A percentile compares a stretch with the other conserved stretches of the same genome.
Conservation (phyloP, 2,329 filamentous ascomycete species). For the Aspergillus sp. region DNA sequence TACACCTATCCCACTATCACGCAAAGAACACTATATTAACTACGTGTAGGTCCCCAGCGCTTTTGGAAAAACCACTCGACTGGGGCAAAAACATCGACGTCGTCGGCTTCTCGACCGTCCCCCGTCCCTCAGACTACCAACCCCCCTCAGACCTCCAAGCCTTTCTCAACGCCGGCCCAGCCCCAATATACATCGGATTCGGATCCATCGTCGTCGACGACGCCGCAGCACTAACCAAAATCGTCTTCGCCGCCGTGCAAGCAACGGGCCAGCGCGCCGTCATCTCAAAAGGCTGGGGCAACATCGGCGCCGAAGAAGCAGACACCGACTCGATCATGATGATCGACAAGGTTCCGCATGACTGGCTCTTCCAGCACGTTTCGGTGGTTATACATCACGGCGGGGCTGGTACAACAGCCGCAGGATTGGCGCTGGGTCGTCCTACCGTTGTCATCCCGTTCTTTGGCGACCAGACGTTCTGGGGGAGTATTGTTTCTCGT, state of each 20-base stretch:
- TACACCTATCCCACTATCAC: slow-evolving; percentile 20
- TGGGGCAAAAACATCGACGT: slow-evolving; percentile 72
- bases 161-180: slow-evolving; percentile 67
- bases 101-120: slow-evolving; percentile 74
- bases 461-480: slow-evolving; percentile 82
- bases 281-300: slow-evolving; percentile 86
- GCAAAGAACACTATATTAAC: too few relatives aligned
- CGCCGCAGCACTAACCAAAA: slow-evolving; percentile 66
- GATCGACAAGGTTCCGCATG: slow-evolving; percentile 81
- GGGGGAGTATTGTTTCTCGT: slow-evolving; percentile 72
- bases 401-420: slow-evolving; percentile 82
- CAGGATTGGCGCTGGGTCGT: slow-evolving; percentile 76
- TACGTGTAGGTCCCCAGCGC: slow-evolving; percentile 60
- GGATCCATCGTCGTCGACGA: slow-evolving; percentile 81
- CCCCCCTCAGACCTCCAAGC: slow-evolving; percentile 64
- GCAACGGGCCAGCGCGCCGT: slow-evolving; percentile 71
- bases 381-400: slow-evolving; percentile 80
- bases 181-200: slow-evolving; percentile 80
- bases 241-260: slow-evolving; percentile 70
- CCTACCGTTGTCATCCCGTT: slow-evolving; percentile 85
- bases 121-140: slow-evolving; percentile 64
- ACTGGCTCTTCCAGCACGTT: slow-evolving; percentile 83
- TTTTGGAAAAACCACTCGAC: slow-evolving; percentile 77
- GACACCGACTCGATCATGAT: slow-evolving; percentile 70
- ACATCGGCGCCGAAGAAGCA: slow-evolving; percentile 70